Base-by-base conservation (phyloP, 2,329 filamentous ascomycete species). In the Aspergillus piperis region DNA sequence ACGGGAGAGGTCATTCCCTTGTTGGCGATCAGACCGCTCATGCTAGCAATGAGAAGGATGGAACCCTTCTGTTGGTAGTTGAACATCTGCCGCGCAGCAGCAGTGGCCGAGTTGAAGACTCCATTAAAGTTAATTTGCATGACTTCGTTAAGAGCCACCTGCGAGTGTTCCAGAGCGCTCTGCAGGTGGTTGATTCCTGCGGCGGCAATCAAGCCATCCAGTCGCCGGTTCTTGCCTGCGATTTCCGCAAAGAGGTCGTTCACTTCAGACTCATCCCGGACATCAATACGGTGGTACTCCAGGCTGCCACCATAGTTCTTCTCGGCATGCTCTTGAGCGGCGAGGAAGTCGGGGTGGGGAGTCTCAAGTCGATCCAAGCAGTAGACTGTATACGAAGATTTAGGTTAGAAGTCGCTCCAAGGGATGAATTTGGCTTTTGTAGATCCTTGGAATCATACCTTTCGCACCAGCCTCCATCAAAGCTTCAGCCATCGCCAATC, bases 121-220 rank as follows among this genome's bases (percentile, higher is more conserved):
- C 82, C 82, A 8, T 77, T 80, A 65, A 79, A 81, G 64, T 84
- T 84, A 64, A 83, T 77, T 48, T 75, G 70, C 74, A 82, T 75
- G 59, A 82, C 78, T 51, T 80, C 72, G 17, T 77, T 70, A 21
- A 78, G 66, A 11, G 78, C 75, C 19, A 78, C 72, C 7, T 77
- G 70, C 2, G 74, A 73, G 65, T 78, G 74, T 19, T 78, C 76
- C 17, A 80, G 71, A 1, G 78, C 77, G 25, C 73, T 70, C 32
- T 73, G 72, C 13, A 80, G 69, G 56, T 80, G 73, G 64, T 80
- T 79, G 55, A 80, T 73, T 2, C 75, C 78, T 1, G 78, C 78
- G 11, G 77, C 77, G 17, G 77, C 77, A 57, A 80, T 70, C 13
- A 79, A 61, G 5, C 78, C 78, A 59, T 80, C 77, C 2, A 80